Conservation (phyloP, 768 basidiomycete genomes). For the Tricholomella constricta region DNA sequence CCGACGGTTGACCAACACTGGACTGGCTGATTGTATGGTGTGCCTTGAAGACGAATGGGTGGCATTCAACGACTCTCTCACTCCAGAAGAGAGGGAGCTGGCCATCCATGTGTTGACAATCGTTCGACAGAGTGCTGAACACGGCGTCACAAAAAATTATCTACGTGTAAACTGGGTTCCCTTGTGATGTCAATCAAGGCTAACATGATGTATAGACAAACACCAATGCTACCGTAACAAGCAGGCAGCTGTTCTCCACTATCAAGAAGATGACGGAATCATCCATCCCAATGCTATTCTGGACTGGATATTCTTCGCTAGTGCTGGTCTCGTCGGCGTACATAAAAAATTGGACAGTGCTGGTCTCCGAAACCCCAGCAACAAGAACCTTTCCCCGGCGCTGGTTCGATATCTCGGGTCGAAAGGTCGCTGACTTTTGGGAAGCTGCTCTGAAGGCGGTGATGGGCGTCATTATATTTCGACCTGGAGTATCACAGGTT, state of each 20-base stretch:
- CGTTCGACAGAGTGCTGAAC: conserved; percentile 36
- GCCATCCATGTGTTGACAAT: conserved; percentile 37
- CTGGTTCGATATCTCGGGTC: conserved; percentile 76
- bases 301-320: conserved; percentile 61
- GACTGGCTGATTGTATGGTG: conserved; percentile 43
- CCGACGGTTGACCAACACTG: conserved; percentile 29
- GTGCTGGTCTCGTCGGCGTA: conserved; percentile 58
- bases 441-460: conserved; percentile 71
- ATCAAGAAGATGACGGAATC: conserved; percentile 46
- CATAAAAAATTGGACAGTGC: conserved; percentile 57
- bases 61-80: conserved; percentile 28
- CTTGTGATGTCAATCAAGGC: neutral
- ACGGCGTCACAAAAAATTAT: conserved; percentile 40
- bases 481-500: conserved; percentile 77
- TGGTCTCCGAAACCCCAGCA: conserved; percentile 45
- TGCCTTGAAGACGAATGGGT: conserved; percentile 48
- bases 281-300: conserved; percentile 59
- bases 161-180: conserved; percentile 35
- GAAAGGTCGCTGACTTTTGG: conserved; percentile 64
- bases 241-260: conserved; percentile 28
- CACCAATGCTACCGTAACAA: conserved; percentile 16
- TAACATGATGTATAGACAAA: conserved; percentile 15
- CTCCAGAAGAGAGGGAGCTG: conserved; percentile 27
- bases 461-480: conserved; percentile 62
- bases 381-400: conserved; percentile 63